Percentiles rank a stretch among this genome's conserved stretches.
Conservation (phyloP, 2,329 filamentous ascomycete species). For the Coleophoma cylindrospora region DNA sequence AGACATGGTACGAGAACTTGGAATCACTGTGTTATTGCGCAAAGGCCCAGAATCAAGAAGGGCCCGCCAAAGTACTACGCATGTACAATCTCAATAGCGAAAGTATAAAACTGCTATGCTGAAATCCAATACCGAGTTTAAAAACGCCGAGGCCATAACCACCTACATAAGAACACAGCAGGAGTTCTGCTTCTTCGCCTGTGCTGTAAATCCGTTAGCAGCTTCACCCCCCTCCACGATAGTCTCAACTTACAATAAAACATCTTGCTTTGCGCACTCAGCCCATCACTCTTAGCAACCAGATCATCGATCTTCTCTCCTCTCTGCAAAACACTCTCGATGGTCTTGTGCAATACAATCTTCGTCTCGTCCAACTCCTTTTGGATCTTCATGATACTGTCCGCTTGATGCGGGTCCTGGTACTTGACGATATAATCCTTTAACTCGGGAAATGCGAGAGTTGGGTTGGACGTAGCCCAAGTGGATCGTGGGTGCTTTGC, state of each 20-base stretch:
- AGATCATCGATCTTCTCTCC: slow-evolving; percentile 96
- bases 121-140: neutral
- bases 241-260: slow-evolving; percentile 69
- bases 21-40: no score
- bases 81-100: neutral
- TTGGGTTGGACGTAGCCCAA: slow-evolving; percentile 52
- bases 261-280: slow-evolving; percentile 94
- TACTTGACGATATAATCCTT: slow-evolving; percentile 68
- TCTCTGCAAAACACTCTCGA: slow-evolving; percentile 80
- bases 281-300: slow-evolving; percentile 85
- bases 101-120: neutral
- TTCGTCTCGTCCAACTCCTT: slow-evolving; percentile 97
- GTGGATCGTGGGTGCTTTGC: slow-evolving; percentile 66
- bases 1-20: no score
- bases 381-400: slow-evolving; percentile 93
- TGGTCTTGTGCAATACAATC: slow-evolving; percentile 95
- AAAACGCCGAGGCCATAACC: slow-evolving; percentile 1
- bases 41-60: no score
- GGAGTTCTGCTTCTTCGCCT: slow-evolving; percentile 77
- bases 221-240: neutral
- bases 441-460: slow-evolving; percentile 64
- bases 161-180: slow-evolving; percentile 67
- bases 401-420: slow-evolving; percentile 74
- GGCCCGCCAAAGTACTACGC: no score
- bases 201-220: slow-evolving; percentile 30